These are phyloP conservation scores for Drosera spatulata DNA, from an alignment of 179 eudicot genomes.

Conservation along the genomic window DNA sequence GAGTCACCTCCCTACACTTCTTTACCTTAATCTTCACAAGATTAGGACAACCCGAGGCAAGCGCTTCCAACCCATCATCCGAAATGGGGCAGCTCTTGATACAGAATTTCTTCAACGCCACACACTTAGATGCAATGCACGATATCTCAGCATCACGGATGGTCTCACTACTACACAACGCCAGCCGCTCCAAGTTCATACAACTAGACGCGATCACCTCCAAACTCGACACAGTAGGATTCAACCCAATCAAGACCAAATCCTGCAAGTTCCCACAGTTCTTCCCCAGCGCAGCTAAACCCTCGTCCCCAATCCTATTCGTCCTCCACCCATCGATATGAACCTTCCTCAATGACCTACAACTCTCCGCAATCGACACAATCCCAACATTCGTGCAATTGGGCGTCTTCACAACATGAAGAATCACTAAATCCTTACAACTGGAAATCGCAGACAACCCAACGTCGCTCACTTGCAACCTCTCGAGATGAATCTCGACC, in stretches of 20 bases:
- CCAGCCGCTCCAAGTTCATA: constrained; percentile 56
- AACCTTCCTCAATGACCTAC: constrained; percentile 62
- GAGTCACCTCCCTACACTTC: constrained; percentile 67
- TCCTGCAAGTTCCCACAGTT: constrained; percentile 58
- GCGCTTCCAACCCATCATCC: constrained; percentile 57
- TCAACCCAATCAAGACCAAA: constrained; percentile 62
- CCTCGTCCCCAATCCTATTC: constrained; percentile 75
- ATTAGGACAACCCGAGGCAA: constrained; percentile 79
- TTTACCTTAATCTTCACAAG: constrained; percentile 80
- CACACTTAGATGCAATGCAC: constrained; percentile 58
- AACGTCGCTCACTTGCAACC: constrained; percentile 63
- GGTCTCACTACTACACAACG: constrained; percentile 78
- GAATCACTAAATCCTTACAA: constrained; percentile 43
- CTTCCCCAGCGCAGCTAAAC: constrained; percentile 49
- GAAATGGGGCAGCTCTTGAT: constrained; percentile 77
- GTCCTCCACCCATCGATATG: constrained; percentile 95
- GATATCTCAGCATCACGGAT: constrained; percentile 67
- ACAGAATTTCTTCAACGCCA: constrained; percentile 70
- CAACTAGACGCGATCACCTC: constrained; percentile 57
- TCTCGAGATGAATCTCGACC: constrained; percentile 70
- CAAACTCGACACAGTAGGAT: constrained; percentile 47
- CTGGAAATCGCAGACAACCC: constrained; percentile 43
- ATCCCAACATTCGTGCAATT: constrained; percentile 64
- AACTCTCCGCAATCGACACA: constrained; percentile 45
- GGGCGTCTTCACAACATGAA: constrained; percentile 74